These are phyloP conservation scores for Pichia californica DNA, from an alignment of 805 yeast genomes.

Conservation along the genomic window DNA sequence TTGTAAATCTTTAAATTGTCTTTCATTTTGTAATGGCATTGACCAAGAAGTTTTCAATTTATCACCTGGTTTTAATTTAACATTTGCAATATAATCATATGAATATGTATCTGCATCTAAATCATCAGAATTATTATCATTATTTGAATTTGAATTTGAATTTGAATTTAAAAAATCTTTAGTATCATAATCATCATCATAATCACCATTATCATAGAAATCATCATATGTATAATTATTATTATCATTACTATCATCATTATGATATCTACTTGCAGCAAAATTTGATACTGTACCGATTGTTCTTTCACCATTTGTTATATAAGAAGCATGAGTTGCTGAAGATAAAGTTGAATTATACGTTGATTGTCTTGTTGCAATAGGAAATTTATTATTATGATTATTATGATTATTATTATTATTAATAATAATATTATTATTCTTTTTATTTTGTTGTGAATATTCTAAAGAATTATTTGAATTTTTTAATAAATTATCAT, in stretches of 20 bases:
- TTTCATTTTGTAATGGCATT: conserved; percentile 61
- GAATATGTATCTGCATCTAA: conserved; percentile 9
- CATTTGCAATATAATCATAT: conserved; percentile 4
- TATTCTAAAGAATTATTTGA: no score
- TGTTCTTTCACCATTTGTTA: neutral
- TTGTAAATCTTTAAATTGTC: conserved; percentile 82
- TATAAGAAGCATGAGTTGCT: neutral
- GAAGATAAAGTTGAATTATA: neutral
- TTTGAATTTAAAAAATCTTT: neutral
- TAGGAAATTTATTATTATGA: neutral
- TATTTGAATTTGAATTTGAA: no score
- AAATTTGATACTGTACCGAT: neutral
- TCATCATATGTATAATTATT: neutral
- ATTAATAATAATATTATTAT: neutral
- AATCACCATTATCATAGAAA: neutral
- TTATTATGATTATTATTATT: neutral
- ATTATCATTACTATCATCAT: conserved; percentile 3
- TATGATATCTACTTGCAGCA: neutral
- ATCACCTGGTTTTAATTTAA: conserved; percentile 33
- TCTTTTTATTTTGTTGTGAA: no score
- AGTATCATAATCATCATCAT: neutral
- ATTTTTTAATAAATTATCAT: neutral
- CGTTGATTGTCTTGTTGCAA: conserved; percentile 1
- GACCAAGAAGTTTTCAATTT: conserved; percentile 50
- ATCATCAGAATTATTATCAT: conserved; percentile 1